phyloP scores from a whole-genome alignment of 202 grass and related monocot genomes.

The Cymbopogon flexuosus region DNA sequence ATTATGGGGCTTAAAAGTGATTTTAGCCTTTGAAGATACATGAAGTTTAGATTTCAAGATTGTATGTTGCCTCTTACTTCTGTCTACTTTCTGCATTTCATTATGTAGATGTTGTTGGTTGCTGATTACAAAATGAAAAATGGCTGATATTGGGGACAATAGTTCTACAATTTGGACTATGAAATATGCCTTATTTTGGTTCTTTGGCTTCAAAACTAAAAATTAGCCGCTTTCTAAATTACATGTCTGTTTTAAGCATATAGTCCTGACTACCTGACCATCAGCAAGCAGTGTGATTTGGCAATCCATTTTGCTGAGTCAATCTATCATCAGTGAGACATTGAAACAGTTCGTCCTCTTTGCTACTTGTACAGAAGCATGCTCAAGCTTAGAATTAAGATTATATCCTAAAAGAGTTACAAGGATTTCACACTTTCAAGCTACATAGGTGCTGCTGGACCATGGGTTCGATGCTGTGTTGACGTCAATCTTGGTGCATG shows the following conservation, averaged over 20 bases:
- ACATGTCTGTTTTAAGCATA: background rate
- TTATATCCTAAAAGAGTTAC: slow-evolving; percentile 15
- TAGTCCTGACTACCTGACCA: background rate
- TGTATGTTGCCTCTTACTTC: background rate
- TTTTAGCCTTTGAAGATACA: background rate
- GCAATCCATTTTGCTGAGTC: background rate
- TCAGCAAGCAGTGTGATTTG: background rate
- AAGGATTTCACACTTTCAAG: background rate
- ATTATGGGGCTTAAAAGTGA: background rate
- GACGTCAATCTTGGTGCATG: background rate
- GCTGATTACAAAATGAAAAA: background rate
- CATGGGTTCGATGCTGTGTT: background rate
- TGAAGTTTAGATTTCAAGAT: slow-evolving; percentile 5
- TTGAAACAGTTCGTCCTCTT: slow-evolving; percentile 12
- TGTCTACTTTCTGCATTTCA: background rate
- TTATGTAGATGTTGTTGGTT: background rate
- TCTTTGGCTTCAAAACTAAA: background rate
- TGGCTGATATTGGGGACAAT: background rate
- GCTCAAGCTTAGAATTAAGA: slow-evolving; percentile 18
- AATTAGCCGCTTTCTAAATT: slow-evolving; percentile 9
- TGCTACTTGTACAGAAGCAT: slow-evolving; percentile 24
- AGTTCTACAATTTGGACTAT: slow-evolving; percentile 1
- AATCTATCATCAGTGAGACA: background rate
- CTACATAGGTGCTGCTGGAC: slow-evolving; percentile 10
- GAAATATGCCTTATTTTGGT: background rate